These are phyloP conservation scores for Russula virescens DNA, from an alignment of 768 basidiomycete species.

Conservation along the genomic window DNA sequence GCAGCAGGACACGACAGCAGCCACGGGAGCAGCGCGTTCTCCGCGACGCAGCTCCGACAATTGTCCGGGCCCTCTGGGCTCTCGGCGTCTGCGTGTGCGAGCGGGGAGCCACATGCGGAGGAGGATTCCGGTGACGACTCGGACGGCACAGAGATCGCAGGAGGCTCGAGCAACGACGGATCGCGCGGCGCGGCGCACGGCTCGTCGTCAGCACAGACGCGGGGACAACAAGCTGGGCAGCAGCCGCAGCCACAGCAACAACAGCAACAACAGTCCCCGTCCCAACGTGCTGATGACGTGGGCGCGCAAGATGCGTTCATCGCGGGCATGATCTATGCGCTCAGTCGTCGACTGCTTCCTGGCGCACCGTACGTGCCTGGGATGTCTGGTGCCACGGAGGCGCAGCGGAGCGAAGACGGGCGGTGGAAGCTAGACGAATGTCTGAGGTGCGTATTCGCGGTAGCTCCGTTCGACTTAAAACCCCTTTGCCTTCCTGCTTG, in stretches of 20 bases:
- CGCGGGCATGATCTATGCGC: slow-evolving; percentile 81
- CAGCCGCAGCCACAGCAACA: slow-evolving; percentile 1
- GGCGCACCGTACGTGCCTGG: slow-evolving; percentile 72
- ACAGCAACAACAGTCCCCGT: background rate
- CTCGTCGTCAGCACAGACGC: background rate
- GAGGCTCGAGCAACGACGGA: slow-evolving; percentile 27
- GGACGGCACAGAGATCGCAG: slow-evolving; percentile 52
- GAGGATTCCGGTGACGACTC: slow-evolving; percentile 59
- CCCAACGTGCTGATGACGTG: slow-evolving; percentile 50
- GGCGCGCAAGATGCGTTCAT: slow-evolving; percentile 80
- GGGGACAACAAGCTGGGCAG: background rate
- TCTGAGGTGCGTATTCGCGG: slow-evolving; percentile 45
- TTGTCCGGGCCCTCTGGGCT: slow-evolving; percentile 13
- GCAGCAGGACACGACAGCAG: slow-evolving; percentile 48
- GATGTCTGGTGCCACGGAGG: slow-evolving; percentile 26
- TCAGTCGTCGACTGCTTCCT: slow-evolving; percentile 66
- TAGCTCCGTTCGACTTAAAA: too few species aligned
- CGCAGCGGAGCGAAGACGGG: slow-evolving; percentile 32
- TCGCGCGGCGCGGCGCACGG: slow-evolving; percentile 29
- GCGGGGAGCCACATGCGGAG: slow-evolving; percentile 37
- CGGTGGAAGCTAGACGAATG: slow-evolving; percentile 82
- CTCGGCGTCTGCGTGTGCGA: background rate
- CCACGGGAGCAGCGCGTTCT: slow-evolving; percentile 53
- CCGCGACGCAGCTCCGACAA: slow-evolving; percentile 27
- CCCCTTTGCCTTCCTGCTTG: background rate